These are phyloP conservation scores for Fusarium subtropicale DNA, from an alignment of 2,329 filamentous ascomycete species.

Conservation along the genomic window DNA sequence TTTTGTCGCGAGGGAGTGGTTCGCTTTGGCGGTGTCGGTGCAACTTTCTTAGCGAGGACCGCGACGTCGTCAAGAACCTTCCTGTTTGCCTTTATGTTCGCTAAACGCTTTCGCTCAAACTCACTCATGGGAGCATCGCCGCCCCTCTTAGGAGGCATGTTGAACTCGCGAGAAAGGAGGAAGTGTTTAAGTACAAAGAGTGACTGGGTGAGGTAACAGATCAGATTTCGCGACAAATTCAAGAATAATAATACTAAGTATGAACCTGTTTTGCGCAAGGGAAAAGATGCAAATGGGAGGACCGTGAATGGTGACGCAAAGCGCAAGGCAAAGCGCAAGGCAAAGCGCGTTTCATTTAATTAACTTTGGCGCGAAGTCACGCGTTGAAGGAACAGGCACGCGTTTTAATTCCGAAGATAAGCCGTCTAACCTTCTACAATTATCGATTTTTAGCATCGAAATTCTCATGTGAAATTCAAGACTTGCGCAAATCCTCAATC, in stretches of 20 bases:
- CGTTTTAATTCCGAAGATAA: conserved; percentile 38
- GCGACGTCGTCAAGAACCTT: conserved; percentile 82
- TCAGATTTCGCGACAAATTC: not conserved
- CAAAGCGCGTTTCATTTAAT: conserved; percentile 34
- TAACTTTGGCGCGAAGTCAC: conserved; percentile 51
- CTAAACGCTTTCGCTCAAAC: conserved; percentile 85
- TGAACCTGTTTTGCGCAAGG: conserved; percentile 7
- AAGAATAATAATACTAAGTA: not conserved
- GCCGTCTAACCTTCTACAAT: conserved; percentile 13
- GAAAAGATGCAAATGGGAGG: not conserved
- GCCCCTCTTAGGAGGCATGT: conserved; percentile 59
- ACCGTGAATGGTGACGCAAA: conserved; percentile 36
- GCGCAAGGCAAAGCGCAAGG: conserved; percentile 30
- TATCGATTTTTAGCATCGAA: conserved; percentile 33
- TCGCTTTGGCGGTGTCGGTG: conserved; percentile 65
- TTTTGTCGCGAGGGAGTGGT: conserved; percentile 52
- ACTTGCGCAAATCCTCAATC: not conserved
- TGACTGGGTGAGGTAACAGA: not conserved
- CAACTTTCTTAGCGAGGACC: conserved; percentile 74
- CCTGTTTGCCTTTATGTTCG: conserved; percentile 89
- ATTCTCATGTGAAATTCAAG: conserved; percentile 25
- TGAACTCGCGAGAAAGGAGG: not conserved
- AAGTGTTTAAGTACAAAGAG: no score
- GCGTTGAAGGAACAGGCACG: conserved; percentile 25
- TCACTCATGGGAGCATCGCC: conserved; percentile 71